phyloP scores from a whole-genome alignment of 306 rosid species.

The Malus sylvestris region DNA sequence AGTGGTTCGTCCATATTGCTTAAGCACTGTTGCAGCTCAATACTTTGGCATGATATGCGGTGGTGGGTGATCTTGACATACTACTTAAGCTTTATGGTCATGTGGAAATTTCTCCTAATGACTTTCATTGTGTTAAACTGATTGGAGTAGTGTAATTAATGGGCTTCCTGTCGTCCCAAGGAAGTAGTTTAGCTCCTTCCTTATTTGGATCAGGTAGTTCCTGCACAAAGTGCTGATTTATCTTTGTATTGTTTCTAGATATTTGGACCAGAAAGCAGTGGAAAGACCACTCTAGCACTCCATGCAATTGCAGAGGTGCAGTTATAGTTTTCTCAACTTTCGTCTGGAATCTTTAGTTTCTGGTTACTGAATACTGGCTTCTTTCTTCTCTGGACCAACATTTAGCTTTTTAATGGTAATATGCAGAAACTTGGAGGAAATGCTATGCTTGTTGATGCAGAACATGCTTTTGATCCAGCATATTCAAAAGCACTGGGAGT shows the following conservation, averaged over 20 bases:
- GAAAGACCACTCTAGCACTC: conserved; percentile 94
- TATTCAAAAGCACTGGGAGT: conserved; percentile 95
- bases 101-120: conserved; percentile 1
- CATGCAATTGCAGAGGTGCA: conserved; percentile 99
- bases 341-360: conserved; percentile 2
- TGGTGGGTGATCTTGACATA: not conserved
- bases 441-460: conserved; percentile 99
- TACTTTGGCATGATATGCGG: not conserved
- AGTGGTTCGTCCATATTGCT: too few species aligned
- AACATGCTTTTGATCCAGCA: conserved; percentile 97
- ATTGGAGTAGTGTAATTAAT: not conserved
- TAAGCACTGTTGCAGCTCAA: not conserved
- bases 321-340: conserved; percentile 37
- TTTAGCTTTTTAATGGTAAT: conserved; percentile 21
- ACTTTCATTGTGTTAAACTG: not conserved
- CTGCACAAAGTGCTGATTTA: conserved; percentile 5
- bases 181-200: not conserved
- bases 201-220: not conserved
- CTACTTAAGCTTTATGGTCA: not conserved
- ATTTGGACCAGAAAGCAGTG: conserved; percentile 98
- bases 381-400: conserved; percentile 10
- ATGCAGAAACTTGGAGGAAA: conserved; percentile 93
- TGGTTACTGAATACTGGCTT: not conserved
- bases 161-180: not conserved
- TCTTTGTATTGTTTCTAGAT: conserved; percentile 45